Conservation (phyloP, 2,329 filamentous ascomycete species). For the Tolypocladium ovalisporum region DNA sequence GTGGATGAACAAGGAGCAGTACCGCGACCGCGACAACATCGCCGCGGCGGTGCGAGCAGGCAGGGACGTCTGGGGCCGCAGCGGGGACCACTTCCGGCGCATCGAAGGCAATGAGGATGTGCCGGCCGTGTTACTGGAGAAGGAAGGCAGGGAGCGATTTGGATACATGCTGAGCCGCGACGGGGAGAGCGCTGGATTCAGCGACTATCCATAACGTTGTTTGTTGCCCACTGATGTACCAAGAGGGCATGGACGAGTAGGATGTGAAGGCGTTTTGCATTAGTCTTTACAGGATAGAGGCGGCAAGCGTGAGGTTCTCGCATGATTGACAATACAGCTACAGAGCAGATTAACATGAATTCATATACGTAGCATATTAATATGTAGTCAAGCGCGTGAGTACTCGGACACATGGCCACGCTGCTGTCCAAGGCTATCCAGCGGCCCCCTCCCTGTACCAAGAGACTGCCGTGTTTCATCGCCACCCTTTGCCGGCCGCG, state of each 20-base stretch:
- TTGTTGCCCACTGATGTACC: no score
- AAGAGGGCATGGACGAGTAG: no score
- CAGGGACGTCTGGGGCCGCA: conserved; percentile 42
- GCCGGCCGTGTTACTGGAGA: conserved; percentile 32
- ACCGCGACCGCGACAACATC: conserved; percentile 35
- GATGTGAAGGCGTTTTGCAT: not conserved
- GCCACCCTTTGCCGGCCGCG: no score
- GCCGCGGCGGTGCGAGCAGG: conserved; percentile 41
- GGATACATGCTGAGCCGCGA: conserved; percentile 34
- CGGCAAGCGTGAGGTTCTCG: not conserved
- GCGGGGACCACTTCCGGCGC: conserved; percentile 33
- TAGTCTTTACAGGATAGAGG: not conserved
- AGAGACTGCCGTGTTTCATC: no score
- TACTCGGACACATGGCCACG: no score
- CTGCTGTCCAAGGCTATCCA: no score
- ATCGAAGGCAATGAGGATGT: conserved; percentile 41
- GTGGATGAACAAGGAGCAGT: conserved; percentile 38
- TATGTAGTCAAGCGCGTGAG: no score
- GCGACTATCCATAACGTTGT: conserved; percentile 25
- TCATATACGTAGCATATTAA: not conserved
- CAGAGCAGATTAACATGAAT: not conserved
- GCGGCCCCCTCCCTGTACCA: no score
- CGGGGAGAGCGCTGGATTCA: conserved; percentile 35
- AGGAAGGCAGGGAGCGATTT: conserved; percentile 23
- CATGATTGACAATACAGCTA: not conserved